These are phyloP conservation scores for Fusarium longipes DNA, from an alignment of 2,329 filamentous ascomycete species.

Conservation along the genomic window DNA sequence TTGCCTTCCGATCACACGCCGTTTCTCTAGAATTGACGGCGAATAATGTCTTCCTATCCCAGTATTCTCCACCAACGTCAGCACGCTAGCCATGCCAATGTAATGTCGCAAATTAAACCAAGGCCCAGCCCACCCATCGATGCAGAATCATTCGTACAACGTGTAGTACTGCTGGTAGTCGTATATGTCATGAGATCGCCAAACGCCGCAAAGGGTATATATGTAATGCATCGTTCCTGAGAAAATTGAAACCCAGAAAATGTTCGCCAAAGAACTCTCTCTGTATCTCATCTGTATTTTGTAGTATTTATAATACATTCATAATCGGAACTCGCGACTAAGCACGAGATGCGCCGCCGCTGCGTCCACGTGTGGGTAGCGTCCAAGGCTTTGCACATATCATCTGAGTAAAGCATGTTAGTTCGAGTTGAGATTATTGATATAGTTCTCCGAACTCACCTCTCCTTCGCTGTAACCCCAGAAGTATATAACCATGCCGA, in stretches of 20 bases:
- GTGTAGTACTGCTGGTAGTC: constrained; percentile 19
- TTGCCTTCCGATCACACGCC: constrained; percentile 10
- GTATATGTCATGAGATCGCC: constrained; percentile 32
- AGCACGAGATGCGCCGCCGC: constrained; percentile 41
- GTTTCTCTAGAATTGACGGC: constrained; percentile 13
- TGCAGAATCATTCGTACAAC: constrained; percentile 10
- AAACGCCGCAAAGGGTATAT: constrained; percentile 37
- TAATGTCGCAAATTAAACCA: constrained; percentile 21
- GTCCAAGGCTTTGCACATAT: constrained; percentile 78
- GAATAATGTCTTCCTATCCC: constrained; percentile 1
- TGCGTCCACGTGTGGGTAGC: constrained; percentile 66
- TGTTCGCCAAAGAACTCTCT: constrained; percentile 4
- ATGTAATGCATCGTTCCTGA: constrained; percentile 10
- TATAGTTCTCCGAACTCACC: constrained; percentile 63
- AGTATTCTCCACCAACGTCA: constrained; percentile 16
- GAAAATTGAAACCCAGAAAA: constrained; percentile 17
- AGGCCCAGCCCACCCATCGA: constrained; percentile 2
- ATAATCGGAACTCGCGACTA: constrained; percentile 23
- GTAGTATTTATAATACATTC: constrained; percentile 32
- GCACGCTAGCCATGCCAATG: constrained; percentile 16
- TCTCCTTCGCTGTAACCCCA: constrained; percentile 98
- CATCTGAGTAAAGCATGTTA: constrained; percentile 58
- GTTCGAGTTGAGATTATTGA: background rate
- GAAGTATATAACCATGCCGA: constrained; percentile 89
- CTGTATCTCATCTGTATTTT: constrained; percentile 18